These are phyloP conservation scores for Albatrellus sp. DNA, from an alignment of 1,284 basidiomycete species.

Conservation along the genomic window DNA sequence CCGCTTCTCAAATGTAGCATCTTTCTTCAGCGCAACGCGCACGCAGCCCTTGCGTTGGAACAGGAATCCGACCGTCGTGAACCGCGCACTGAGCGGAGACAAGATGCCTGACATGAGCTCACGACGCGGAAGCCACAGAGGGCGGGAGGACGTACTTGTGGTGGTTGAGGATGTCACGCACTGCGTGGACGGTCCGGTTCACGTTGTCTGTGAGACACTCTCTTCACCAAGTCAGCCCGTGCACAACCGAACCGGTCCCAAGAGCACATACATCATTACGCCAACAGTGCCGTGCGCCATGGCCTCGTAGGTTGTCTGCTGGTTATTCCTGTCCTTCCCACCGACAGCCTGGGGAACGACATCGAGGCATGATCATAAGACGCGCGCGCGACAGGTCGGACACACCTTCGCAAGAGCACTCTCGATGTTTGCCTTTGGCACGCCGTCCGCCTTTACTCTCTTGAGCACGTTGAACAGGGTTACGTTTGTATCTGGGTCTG, in stretches of 20 bases:
- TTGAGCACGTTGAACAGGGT: slow-evolving; percentile 50
- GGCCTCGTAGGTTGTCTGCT: slow-evolving; percentile 58
- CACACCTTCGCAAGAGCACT: slow-evolving; percentile 55
- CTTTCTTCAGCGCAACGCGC: slow-evolving; percentile 35
- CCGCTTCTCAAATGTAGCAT: slow-evolving; percentile 29
- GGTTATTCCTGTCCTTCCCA: slow-evolving; percentile 36
- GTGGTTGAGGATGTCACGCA: slow-evolving; percentile 47
- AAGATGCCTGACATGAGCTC: neutral
- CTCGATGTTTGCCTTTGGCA: slow-evolving; percentile 73
- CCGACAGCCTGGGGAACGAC: slow-evolving; percentile 31
- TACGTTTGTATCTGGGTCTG: slow-evolving; percentile 53
- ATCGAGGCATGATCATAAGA: neutral
- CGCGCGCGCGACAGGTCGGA: neutral
- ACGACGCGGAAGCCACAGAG: neutral
- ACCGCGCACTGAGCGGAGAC: slow-evolving; percentile 39
- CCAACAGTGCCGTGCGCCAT: slow-evolving; percentile 59
- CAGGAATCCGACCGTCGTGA: slow-evolving; percentile 67
- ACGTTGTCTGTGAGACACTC: slow-evolving; percentile 71
- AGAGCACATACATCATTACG: slow-evolving; percentile 54
- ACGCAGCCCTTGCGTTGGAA: slow-evolving; percentile 63
- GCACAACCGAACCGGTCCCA: neutral
- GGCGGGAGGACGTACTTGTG: slow-evolving; percentile 35
- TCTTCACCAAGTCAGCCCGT: slow-evolving; percentile 26
- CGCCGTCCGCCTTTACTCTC: slow-evolving; percentile 49
- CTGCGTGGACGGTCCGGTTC: slow-evolving; percentile 53